phyloP scores from a whole-genome alignment of 148 eudicot species.

The Rhododendron kiyosumense region DNA sequence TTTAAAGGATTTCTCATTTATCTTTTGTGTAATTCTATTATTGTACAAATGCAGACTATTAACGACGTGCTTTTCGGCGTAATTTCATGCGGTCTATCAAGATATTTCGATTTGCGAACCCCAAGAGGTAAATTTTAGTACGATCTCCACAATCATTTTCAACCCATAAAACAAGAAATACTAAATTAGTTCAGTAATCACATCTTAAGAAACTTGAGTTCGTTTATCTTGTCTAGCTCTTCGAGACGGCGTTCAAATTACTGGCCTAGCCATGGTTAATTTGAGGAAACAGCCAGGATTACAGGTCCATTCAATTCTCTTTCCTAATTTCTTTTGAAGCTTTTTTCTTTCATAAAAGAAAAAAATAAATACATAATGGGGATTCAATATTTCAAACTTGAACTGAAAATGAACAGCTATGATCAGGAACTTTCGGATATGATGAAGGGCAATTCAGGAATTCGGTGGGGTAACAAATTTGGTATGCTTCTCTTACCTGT shows the following conservation, averaged over 20 bases:
- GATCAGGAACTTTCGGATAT: constrained; percentile 32
- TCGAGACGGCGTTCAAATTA: constrained; percentile 41
- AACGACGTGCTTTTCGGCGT: constrained; percentile 80
- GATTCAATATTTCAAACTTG: neutral
- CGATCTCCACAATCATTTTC: neutral
- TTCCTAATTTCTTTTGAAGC: neutral
- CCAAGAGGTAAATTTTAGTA: constrained; percentile 33
- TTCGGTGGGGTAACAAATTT: constrained; percentile 54
- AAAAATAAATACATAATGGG: neutral
- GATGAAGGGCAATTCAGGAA: constrained; percentile 26
- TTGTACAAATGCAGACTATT: constrained; percentile 47
- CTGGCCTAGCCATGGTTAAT: constrained; percentile 63
- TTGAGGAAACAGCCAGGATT: constrained; percentile 53
- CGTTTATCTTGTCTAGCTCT: constrained; percentile 21
- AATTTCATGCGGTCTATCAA: constrained; percentile 56
- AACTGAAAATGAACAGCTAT: neutral
- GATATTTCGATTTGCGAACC: constrained; percentile 42
- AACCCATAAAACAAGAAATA: neutral
- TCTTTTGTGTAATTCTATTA: neutral
- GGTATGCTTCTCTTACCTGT: constrained; percentile 55
- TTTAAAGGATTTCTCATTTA: neutral
- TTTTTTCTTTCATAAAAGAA: neutral
- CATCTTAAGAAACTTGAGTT: neutral
- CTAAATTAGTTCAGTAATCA: neutral
- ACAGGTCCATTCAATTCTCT: constrained; percentile 32